Evolutionary conservation across 305 asterid genomes (phyloP), one percentile per base, ranked within the genome.

Genomic region (Withania somnifera): DNA sequence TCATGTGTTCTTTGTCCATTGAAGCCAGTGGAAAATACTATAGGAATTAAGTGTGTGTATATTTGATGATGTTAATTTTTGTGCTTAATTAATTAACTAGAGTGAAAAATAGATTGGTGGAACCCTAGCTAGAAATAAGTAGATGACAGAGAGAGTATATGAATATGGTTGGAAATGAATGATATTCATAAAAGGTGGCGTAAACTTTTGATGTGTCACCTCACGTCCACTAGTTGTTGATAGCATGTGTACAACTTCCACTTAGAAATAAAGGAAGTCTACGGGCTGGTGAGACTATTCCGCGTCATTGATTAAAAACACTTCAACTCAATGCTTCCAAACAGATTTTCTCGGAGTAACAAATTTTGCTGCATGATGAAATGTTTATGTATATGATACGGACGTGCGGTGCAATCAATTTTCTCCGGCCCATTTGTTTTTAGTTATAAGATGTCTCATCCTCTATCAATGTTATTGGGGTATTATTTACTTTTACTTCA

Each of bases 41-140:
- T 32, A 71, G 57, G 40, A 71, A 45, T n/a, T n/a, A n/a, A n/a
- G n/a, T n/a, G n/a, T n/a, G 53, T 14, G 58, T 45, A n/a, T 24
- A 26, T 34, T 1, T 30, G 36, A 28, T n/a, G n/a, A n/a, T n/a
- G n/a, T n/a, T n/a, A n/a, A n/a, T n/a, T 11, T 69, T 22, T 22
- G 78, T 71, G 57, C 1, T 71, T 7, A 73, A 15, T 26, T 26
- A 13, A n/a, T 36, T 36, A 1, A 66, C n/a, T 34, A 73, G 45
- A 71, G 24, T 45, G 22, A 71, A 45, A 8, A 7, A 73, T 15
- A 26, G 26, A 73, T 47, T 17, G 79, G 79, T 1, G 1, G 60
- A 73, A 73, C 79, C 79, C 79, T 73, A 73, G 79, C 79, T 73
- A 73, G 79, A 73, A 47, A 26, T 26, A 73, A 47, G 19, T 73